Percentiles rank a stretch among this genome's conserved stretches.
Conservation (phyloP, 352 stramenopile genomes). For the Phytophthora fragariaefolia region DNA sequence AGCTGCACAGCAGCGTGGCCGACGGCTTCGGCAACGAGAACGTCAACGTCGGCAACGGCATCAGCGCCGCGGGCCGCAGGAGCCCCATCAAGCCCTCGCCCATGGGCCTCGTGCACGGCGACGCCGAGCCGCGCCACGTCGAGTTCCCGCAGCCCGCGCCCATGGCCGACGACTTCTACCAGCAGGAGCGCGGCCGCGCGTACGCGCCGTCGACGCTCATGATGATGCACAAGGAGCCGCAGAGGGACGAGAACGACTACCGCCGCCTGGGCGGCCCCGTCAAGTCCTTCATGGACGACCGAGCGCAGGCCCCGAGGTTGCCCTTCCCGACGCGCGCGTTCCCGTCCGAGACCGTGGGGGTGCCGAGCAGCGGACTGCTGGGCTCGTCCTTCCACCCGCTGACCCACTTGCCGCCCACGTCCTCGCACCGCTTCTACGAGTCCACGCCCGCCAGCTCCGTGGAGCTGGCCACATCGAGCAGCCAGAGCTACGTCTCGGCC, state of each 20-base stretch:
- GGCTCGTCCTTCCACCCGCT: conserved; percentile 50
- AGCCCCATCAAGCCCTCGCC: conserved; percentile 19
- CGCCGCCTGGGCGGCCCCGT: conserved; percentile 8
- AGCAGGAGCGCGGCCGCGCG: conserved; percentile 42
- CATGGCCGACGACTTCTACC: conserved; percentile 39
- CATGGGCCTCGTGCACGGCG: conserved; percentile 15
- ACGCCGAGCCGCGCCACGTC: conserved; percentile 12
- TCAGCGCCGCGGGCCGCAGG: background rate
- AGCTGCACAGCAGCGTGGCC: conserved; percentile 47
- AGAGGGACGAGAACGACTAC: conserved; percentile 44
- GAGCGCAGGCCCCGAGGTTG: conserved; percentile 36
- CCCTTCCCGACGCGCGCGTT: conserved; percentile 69
- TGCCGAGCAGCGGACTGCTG: conserved; percentile 29
- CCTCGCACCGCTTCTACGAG: conserved; percentile 48
- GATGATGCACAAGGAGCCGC: conserved; percentile 39
- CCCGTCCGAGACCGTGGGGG: conserved; percentile 52
- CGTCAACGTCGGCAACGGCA: conserved; percentile 27
- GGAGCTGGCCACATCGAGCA: conserved; percentile 29
- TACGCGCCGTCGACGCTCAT: conserved; percentile 27
- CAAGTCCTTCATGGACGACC: conserved; percentile 52
- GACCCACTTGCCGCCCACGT: conserved; percentile 32
- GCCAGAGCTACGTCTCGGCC: conserved; percentile 22
- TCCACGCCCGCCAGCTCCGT: conserved; percentile 9
- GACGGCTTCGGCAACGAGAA: conserved; percentile 38
- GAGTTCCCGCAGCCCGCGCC: conserved; percentile 18